Base-by-base conservation (phyloP, 805 yeast genomes). In the Lachancea kluyveri region DNA sequence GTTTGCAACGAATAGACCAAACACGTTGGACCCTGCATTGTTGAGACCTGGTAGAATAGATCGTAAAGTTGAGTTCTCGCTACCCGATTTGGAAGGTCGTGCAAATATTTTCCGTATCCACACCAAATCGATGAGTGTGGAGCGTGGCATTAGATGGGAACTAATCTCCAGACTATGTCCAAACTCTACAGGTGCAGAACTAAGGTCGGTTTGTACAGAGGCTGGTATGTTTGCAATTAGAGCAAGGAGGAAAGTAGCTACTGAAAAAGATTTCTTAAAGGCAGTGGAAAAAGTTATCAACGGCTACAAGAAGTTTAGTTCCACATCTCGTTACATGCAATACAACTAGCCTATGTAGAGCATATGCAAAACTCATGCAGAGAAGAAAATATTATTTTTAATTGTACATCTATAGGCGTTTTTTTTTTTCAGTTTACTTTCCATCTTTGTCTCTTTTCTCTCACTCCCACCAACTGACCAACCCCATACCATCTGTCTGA, bases 211-310 rank as follows among this genome's bases (percentile, higher is more conserved):
- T 11, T 92, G 98, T 62, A 92, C 98, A 1, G 99, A 92, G 62
- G 98, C 98, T 3, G 99, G 99, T 51, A 92, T 92, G 98, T 92
- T 88, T 69, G 98, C 99, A 26, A 92, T 92, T 35, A 77, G 99
- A 52, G 96, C 97, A 12, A 78, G 99, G 63, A 76, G 98, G 67
- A 92, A 92, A 68, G 96, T 92, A 25, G 97, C 98, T 22, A 81
- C 94, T 17, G 99, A 92, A 60, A 92, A 92, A 70, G 99, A 92
- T 61, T 92, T 92, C 71, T 68, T 92, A 51, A 87, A 90, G 48
- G 95, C 98, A 20, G 99, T 92, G 27, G 98, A 92, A 52, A 92
- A 92, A 70, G 99, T 92, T 39, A 92, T 92, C 54, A 92, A 90
- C 72, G 97, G 98, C 51, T 90, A 92, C 68, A 78, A 88, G 78